Base-by-base conservation (phyloP, 768 basidiomycete species). In the Lentinula boryana region DNA sequence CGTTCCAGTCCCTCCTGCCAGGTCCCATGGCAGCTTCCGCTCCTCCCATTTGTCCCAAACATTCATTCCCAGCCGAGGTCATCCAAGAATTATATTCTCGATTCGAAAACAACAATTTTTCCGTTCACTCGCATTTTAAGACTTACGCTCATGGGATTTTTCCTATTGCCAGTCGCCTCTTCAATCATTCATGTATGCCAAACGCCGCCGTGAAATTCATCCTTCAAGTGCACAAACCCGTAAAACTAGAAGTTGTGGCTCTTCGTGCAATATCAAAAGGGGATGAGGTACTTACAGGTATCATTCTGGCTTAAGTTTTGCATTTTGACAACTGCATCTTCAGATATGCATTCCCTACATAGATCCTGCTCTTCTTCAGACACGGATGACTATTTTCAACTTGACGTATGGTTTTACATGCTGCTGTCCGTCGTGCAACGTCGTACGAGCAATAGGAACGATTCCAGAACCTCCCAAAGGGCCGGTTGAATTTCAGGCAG, bases 81-180 rank as follows among this genome's bases (percentile, higher is more conserved):
- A 58, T 72, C 33, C 55, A 67, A 3, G 71, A 70, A 0, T 58
- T 89, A 1, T 85, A 83, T 67, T 66, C 76, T 5, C 83, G 88
- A 49, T 92, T 89, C 64, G 83, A 83, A 44, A 93, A 91, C 74
- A 93, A 93, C 71, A 91, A 93, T 66, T 93, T 91, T 69, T 78
- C 84, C 9, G 74, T 93, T 23, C 87, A 91, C 66, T 87, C 86
- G 2, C 88, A 91, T 74, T 74, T 92, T 43, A 82, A 74, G 15
- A 80, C 86, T 1, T 75, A 87, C 66, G 91, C 83, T 0, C 86
- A 91, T 72, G 91, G 89, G 0, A 76, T 91, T 40, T 92, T 89
- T 63, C 89, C 91, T 7, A 70, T 83, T 9, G 86, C 91, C 1
- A 93, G 91, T 67, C 79, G 89, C n/a, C 68, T 84, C 12, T 91